Evolutionary conservation across 768 basidiomycete genomes (phyloP), one percentile per base, ranked within the genome.

Genomic region (Ramaria sp.): DNA sequence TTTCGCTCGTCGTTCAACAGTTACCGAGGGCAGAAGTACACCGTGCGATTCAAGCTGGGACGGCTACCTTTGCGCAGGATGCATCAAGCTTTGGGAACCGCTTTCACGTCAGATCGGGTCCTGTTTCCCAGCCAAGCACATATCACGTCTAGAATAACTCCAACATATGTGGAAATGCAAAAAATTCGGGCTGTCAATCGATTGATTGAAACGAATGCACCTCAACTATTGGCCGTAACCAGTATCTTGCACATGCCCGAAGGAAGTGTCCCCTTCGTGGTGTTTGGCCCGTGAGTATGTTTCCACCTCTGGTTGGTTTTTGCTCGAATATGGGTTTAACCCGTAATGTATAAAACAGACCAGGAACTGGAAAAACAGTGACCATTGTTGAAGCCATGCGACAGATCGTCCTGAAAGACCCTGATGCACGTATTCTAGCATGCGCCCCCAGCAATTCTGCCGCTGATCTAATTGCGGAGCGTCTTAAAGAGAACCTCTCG

Each of bases 371-470:
- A 0, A 85, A 85, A 63, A 84, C 83, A 0, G 72, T 83, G 22
- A 83, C 81, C 0, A 68, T 79, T 1, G 76, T 83, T 1, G 83
- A 85, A 61, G 75, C 77, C 1, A 83, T 84, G 36, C 69, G 65
- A 3, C 83, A 85, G 59, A 61, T 84, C 2, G 66, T 83, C 3
- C 61, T 59, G 10, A 56, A 55, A 8, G 60, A 79, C 57, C 70
- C 72, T 0, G 41, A 68, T 5, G 69, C 72, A 1, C 71, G 69
- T 34, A 74, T 85, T 52, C 71, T 85, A 1, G 82, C 77, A 0
- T 83, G 82, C 58, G 81, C 83, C 0, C 83, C 83, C 0, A 82
- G 75, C 65, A 85, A 85, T 64, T 79, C 78, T 1, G 82, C 82
- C 0, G 82, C 81, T 1, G 82, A 85, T 57, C 63, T 78, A n/a